A percentile compares a stretch with the other conserved stretches of the same genome.
Evolutionary conservation across 164 flowering plant species (phyloP).

Genomic region (Chimonanthus salicifolius): DNA sequence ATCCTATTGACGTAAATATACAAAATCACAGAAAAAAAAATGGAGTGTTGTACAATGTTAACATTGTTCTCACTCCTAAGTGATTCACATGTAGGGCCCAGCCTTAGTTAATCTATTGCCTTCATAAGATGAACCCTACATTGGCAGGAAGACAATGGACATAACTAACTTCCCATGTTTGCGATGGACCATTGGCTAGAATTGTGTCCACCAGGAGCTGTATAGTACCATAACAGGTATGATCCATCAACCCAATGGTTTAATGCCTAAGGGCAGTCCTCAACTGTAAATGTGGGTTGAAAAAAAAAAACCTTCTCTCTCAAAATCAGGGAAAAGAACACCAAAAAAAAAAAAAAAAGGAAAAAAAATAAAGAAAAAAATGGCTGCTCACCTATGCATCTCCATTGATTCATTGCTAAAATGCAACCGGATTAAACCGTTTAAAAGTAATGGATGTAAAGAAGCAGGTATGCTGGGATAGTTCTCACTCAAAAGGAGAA

Average conservation of each 20-base stretch:
- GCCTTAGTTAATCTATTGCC: too few relatives aligned
- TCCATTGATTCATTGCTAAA: conserved; percentile 54
- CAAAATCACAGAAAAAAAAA: neutral
- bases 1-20: neutral
- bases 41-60: too few relatives aligned
- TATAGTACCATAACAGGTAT: neutral
- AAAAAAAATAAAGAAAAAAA: neutral
- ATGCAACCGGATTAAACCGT: conserved; percentile 60
- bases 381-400: conserved; percentile 43
- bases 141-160: too few relatives aligned
- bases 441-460: conserved; percentile 45
- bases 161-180: too few relatives aligned
- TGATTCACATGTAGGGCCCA: too few relatives aligned
- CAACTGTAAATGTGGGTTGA: neutral
- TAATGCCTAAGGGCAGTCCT: neutral
- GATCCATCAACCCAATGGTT: neutral
- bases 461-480: conserved; percentile 58
- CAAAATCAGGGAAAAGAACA: neutral
- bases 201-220: neutral
- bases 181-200: too few relatives aligned
- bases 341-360: neutral
- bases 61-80: too few relatives aligned
- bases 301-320: neutral
- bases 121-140: too few relatives aligned
- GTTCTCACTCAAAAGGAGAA: conserved; percentile 74